These are phyloP conservation scores for Hypoxylon sp. DNA, from an alignment of 2,329 filamentous ascomycete species.

Conservation along the genomic window DNA sequence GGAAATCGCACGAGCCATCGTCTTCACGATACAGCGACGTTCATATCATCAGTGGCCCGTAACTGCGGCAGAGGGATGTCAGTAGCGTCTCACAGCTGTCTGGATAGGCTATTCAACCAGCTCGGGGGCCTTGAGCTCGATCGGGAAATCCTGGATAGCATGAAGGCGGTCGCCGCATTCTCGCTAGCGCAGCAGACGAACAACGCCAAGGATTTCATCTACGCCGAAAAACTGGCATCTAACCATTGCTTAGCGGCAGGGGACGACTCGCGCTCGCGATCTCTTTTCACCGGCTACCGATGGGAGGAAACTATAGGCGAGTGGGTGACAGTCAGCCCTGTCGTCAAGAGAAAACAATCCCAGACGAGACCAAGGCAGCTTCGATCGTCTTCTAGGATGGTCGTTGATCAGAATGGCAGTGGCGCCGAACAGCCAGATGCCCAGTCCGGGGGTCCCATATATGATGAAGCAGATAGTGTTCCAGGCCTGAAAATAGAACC, in stretches of 20 bases:
- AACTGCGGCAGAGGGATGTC: conserved; percentile 48
- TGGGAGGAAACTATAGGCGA: conserved; percentile 70
- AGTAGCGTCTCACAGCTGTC: conserved; percentile 46
- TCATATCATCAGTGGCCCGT: conserved; percentile 50
- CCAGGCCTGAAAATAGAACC: conserved; percentile 34
- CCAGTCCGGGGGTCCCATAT: conserved; percentile 23
- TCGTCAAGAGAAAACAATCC: conserved; percentile 41
- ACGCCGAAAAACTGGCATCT: conserved; percentile 61
- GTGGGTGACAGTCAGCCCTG: conserved; percentile 65
- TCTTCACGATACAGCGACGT: conserved; percentile 46
- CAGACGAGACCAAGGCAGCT: conserved; percentile 41
- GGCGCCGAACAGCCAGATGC: conserved; percentile 9
- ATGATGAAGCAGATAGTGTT: conserved; percentile 35
- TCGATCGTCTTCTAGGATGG: conserved; percentile 36
- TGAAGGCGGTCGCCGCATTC: conserved; percentile 64
- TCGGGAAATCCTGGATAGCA: conserved; percentile 51
- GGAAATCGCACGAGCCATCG: conserved; percentile 39
- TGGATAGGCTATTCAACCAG: conserved; percentile 55
- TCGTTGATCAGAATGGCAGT: conserved; percentile 11
- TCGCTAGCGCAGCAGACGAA: conserved; percentile 65
- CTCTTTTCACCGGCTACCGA: conserved; percentile 55
- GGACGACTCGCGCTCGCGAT: conserved; percentile 19
- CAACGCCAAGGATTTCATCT: conserved; percentile 65
- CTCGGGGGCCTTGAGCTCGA: conserved; percentile 55
- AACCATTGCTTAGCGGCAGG: conserved; percentile 20